These are phyloP conservation scores for Aspergillus sparsus DNA, from an alignment of 495 filamentous ascomycete genomes.

Conservation along the genomic window DNA sequence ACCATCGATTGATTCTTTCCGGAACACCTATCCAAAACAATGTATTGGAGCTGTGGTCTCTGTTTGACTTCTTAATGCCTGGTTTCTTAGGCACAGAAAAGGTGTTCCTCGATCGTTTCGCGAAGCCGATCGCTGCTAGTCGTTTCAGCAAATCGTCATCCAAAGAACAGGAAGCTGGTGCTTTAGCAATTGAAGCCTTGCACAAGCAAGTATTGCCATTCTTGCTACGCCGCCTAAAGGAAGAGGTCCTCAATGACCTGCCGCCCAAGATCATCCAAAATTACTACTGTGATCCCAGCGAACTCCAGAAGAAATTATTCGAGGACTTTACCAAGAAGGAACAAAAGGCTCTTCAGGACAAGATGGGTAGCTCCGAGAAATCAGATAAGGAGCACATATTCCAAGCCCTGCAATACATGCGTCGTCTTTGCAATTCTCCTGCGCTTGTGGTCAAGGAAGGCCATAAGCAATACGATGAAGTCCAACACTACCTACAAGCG, in stretches of 20 bases:
- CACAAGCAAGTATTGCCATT: constrained; percentile 98
- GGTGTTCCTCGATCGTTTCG: constrained; percentile 95
- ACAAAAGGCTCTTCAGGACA: constrained; percentile 74
- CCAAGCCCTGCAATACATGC: constrained; percentile 99
- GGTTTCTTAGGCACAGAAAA: constrained; percentile 98
- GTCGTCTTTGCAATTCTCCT: constrained; percentile 96
- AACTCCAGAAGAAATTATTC: constrained; percentile 90
- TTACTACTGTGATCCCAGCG: constrained; percentile 98
- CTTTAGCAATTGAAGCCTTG: constrained; percentile 91
- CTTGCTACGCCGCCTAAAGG: constrained; percentile 92
- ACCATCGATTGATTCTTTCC: constrained; percentile 93
- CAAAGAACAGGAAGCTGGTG: constrained; percentile 96
- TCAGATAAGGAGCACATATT: constrained; percentile 98
- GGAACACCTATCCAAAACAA: constrained; percentile 99
- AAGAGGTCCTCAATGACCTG: constrained; percentile 94
- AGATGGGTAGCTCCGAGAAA: constrained; percentile 77
- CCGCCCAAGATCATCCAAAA: constrained; percentile 99
- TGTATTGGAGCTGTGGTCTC: constrained; percentile 95
- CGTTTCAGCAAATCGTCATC: constrained; percentile 95
- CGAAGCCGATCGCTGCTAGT: constrained; percentile 93
- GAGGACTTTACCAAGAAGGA: constrained; percentile 95
- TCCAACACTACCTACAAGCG: constrained; percentile 68
- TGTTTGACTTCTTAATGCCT: constrained; percentile 99
- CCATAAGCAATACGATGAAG: constrained; percentile 86
- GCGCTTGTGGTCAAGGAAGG: constrained; percentile 91